These are phyloP conservation scores for Didymella keratinophila DNA, from an alignment of 2,329 filamentous ascomycete species.

Conservation along the genomic window DNA sequence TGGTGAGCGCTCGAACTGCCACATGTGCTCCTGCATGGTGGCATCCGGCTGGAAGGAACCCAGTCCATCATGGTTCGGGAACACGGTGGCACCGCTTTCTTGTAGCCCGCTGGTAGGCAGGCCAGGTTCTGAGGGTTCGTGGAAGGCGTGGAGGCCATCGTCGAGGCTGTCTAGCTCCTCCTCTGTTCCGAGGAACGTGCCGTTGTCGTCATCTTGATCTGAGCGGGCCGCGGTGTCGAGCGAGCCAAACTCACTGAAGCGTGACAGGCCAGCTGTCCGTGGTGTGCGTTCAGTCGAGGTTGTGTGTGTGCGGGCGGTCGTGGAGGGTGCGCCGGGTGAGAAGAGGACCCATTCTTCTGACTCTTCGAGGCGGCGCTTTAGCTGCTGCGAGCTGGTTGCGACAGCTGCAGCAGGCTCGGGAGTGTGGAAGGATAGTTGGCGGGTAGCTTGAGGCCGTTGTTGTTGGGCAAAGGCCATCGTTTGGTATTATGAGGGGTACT, in stretches of 20 bases:
- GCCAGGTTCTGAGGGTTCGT: conserved; percentile 62
- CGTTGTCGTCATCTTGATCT: conserved; percentile 49
- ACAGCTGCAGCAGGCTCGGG: conserved; percentile 36
- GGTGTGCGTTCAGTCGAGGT: conserved; percentile 69
- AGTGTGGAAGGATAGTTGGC: conserved; percentile 46
- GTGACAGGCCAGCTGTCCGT: conserved; percentile 74
- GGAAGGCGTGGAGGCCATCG: conserved; percentile 88
- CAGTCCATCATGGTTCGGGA: conserved; percentile 92
- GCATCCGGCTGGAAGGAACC: conserved; percentile 79
- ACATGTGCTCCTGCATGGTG: conserved; percentile 81
- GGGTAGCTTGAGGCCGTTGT: conserved; percentile 46
- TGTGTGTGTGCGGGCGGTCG: conserved; percentile 73
- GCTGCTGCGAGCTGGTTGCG: conserved; percentile 47
- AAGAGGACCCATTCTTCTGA: conserved; percentile 97
- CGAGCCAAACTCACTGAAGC: conserved; percentile 81
- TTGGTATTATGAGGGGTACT: conserved; percentile 12
- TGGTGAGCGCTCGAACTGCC: conserved; percentile 90
- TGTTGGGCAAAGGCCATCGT: conserved; percentile 52
- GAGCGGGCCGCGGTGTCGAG: conserved; percentile 74
- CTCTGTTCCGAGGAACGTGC: conserved; percentile 55
- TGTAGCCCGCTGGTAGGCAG: conserved; percentile 57
- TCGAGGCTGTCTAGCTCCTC: conserved; percentile 93
- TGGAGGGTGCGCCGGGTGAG: conserved; percentile 67
- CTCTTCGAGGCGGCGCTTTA: conserved; percentile 66
- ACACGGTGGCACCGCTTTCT: conserved; percentile 70